Base-by-base conservation (phyloP, 106 monocot species). In the Gastrodia elata region DNA sequence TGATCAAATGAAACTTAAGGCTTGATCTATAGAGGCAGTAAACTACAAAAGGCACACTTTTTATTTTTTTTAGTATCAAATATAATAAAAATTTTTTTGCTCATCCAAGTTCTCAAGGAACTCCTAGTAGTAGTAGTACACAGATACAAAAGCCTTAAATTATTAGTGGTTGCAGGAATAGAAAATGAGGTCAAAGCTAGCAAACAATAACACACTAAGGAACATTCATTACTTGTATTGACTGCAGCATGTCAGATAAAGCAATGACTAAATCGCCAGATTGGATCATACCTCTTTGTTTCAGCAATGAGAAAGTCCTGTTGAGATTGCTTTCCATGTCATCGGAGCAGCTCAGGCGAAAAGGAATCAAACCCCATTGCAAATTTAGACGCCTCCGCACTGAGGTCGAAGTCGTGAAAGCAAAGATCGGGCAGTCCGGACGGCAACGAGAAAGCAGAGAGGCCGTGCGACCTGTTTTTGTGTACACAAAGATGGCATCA, bases 241-340 rank as follows among this genome's bases (percentile, higher is more conserved):
- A 91, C 44, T 91, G 87, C 41, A 88, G 41, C 79, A 85, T 85
- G 37, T 91, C 88, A 18, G 87, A 91, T 27, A 91, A 81, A 4
- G 91, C 91, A 27, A 91, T 83, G 67, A 91, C 85, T 2, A 91
- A 79, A 75, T 98, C 97, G 1, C 93, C 97, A n/a, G 97, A 85
- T 64, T 87, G 82, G 28, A 98, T 82, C 97, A 98, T 98, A 39
- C 97, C 97, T 74, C 93, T 84, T 20, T 93, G 91, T 73, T 98
- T 98, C 74, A 98, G 87, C 46, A 98, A 72, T 18, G 86, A 81
- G 71, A 98, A 93, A 5, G 97, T 98, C 38, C 93, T 86, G 86
- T 93, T 86, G 46, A 98, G 93, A 57, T 98, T 98, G 84, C 87
- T 98, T 73, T 98, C 97, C 93, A 98, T 98, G 80, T 98, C 97